Percentiles rank a stretch among this genome's conserved stretches.
Conservation (phyloP, 148 eudicot species). For the Pharnaceum exiguum region DNA sequence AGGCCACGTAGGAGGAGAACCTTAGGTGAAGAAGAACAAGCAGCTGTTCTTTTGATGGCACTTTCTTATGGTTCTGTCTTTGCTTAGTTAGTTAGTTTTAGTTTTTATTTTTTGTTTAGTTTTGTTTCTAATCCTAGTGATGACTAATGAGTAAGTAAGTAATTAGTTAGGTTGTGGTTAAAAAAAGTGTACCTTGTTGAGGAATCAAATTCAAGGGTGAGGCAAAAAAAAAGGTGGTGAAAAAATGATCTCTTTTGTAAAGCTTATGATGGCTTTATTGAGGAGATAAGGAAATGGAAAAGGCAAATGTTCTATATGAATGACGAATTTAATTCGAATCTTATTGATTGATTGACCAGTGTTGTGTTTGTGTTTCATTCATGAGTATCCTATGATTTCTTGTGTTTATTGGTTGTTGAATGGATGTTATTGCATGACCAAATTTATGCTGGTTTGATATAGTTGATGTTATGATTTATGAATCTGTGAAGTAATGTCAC, state of each 20-base stretch:
- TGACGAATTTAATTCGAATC: too few relatives aligned
- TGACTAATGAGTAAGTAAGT: conserved; percentile 5
- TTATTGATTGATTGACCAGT: too few relatives aligned
- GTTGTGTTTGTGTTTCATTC: too few relatives aligned
- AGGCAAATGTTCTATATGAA: too few relatives aligned
- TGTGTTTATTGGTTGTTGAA: too few relatives aligned
- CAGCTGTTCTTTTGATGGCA: conserved; percentile 80
- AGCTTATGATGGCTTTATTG: conserved; percentile 17
- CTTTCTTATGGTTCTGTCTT: conserved; percentile 74
- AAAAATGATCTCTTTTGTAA: not conserved
- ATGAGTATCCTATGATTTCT: too few relatives aligned
- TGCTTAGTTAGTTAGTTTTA: conserved; percentile 28
- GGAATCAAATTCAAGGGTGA: too few relatives aligned
- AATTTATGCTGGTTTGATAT: too few relatives aligned
- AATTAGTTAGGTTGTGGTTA: not conserved
- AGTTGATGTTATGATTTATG: too few relatives aligned
- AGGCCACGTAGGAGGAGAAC: conserved; percentile 31
- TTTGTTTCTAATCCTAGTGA: not conserved
- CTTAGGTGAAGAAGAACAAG: conserved; percentile 79
- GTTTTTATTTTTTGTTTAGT: not conserved
- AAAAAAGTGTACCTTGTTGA: not conserved
- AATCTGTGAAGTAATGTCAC: too few relatives aligned
- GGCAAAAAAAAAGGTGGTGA: not conserved
- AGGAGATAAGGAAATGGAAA: not conserved
- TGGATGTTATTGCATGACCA: too few relatives aligned